Evolutionary conservation across 2,329 filamentous ascomycete genomes (phyloP), one percentile per base, ranked within the genome.

Genomic region (Penicillium concentricum): DNA sequence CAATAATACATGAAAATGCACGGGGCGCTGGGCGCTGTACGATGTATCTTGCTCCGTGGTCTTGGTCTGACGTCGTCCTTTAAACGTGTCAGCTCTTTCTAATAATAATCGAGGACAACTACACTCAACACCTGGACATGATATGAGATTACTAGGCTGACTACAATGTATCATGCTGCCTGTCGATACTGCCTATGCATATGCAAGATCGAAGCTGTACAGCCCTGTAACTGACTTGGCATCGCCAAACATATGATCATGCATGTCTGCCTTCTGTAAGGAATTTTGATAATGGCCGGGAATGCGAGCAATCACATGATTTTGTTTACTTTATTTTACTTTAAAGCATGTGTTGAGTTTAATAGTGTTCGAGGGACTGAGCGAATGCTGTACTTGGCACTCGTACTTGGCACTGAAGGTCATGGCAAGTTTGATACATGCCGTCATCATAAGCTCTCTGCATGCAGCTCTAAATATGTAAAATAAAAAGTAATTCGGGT

Each of bases 401-500:
- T 26, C 24, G 24, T 26, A 26, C 28, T 28, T 28, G 34, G 24
- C 12, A 13, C 8, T 35, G 12, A 12, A 49, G 46, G 34, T 20
- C 34, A 28, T 37, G 13, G 46, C 16, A 22, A 35, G 9, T 30
- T 18, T 28, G n/a, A 32, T 30, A 22, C 6, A 42, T 24, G 26
- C 32, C 37, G 26, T 51, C 48, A 42, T 51, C 26, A 24, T 51
- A 34, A 30, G 22, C 10, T 44, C 15, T 9, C 28, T 51, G 38
- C 38, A 51, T 24, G 20, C 28, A 35, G 38, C 49, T 44, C 7
- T 13, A 26, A 49, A 43, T 10, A 32, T 13, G 5, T 24, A 10
- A 28, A 30, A 47, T 32, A 13, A 26, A 39, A 48, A 35, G 39
- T 51, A 24, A 34, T 41, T 35, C 22, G 54, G 54, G 54, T 56